Base-by-base conservation (phyloP, 1,139 yeast genomes). In the Kodamaea alishanica region DNA sequence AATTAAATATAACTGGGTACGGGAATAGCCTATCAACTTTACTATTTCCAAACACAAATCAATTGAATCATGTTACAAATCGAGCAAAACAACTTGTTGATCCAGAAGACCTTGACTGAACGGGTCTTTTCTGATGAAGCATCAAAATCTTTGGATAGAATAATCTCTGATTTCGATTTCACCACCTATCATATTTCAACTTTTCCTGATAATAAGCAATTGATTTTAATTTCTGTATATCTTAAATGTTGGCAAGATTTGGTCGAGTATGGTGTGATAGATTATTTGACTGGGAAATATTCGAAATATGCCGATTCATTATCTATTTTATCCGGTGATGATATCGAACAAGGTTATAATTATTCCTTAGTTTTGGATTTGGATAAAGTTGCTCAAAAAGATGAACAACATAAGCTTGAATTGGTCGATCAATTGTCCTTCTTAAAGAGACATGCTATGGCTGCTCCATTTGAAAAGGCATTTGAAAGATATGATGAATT, bases 141-240 rank as follows among this genome's bases (percentile, higher is more conserved):
- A 11, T 44, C 55, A 33, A 70, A 79, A 45, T 72, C 84, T n/a
- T 74, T 92, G 52, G 97, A 92, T 63, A 79, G 97, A 60, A 79
- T 92, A 48, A 79, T 92, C 47, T 83, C 96, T 28, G 99, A 92
- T 67, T 92, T 92, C 56, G 98, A 92, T 63, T 89, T 89, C 66
- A 95, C 96, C 42, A 86, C 95, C 25, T 89, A 85, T 65, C 97
- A 90, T 63, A 72, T 94, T 47, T 84, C 95, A 35, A 90, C 96
- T 31, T 81, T 90, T 9, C 61, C 66, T 6, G 88, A 78, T 56
- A 73, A 70, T 54, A 85, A 79, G 70, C 65, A 79, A 32, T 67
- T 77, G 58, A 65, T 88, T 43, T 67, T 84, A 47, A 67, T 88
- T 32, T 84, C 95, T 15, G 70, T 88, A 46, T 78, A 76, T 50